phyloP scores from a whole-genome alignment of 225 moss, liverwort and hornwort species.

The Asterella californica region DNA sequence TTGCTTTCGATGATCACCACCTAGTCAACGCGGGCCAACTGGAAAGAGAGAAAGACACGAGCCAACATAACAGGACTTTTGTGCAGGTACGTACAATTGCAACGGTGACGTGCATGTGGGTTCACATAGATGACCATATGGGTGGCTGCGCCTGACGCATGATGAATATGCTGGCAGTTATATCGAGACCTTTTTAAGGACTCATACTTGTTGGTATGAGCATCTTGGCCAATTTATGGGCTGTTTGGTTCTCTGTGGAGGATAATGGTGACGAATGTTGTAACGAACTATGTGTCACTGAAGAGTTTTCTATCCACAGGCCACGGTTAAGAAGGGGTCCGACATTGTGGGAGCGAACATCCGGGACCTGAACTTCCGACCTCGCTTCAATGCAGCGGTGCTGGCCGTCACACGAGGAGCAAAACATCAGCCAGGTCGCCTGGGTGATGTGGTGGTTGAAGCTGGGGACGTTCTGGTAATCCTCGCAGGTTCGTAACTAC shows the following conservation, averaged over 20 bases:
- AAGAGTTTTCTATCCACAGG: not conserved
- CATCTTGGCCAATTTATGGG: no score
- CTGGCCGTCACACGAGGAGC: constrained; percentile 2
- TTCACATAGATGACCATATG: not conserved
- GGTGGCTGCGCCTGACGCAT: no score
- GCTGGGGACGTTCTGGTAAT: constrained; percentile 2
- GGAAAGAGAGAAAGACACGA: not conserved
- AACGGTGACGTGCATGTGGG: not conserved
- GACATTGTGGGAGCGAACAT: not conserved
- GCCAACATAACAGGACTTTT: not conserved
- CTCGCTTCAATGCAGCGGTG: constrained; percentile 14
- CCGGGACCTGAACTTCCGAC: not conserved
- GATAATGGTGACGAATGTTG: no score
- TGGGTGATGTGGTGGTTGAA: constrained; percentile 7
- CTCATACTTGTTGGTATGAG: no score
- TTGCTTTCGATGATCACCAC: not conserved
- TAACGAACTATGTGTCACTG: no score
- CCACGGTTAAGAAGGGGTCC: not conserved
- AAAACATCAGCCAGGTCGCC: not conserved
- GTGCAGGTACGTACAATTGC: constrained; percentile 8
- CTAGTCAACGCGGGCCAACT: not conserved
- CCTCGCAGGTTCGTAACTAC: not conserved
- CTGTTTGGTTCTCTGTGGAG: no score
- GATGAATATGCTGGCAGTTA: no score
- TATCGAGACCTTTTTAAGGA: no score